phyloP scores from a whole-genome alignment of 192 early-diverging fungal genomes.

The Chytriomyces hyalinus region DNA sequence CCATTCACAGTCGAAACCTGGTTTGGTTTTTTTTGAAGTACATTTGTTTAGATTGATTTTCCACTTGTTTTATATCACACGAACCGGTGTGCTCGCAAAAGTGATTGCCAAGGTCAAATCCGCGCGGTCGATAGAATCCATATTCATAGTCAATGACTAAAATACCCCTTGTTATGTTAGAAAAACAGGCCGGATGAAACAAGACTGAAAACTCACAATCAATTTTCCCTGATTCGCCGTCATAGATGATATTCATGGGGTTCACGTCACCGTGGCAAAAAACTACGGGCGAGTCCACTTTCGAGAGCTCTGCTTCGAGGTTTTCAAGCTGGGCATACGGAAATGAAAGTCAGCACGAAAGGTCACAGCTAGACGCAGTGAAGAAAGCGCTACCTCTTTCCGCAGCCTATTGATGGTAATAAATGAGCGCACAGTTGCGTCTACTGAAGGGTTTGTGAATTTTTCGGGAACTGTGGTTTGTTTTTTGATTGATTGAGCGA shows the following conservation, averaged over 20 bases:
- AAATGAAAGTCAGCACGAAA: no score
- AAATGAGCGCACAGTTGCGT: slow-evolving; percentile 25
- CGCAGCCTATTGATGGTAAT: slow-evolving; percentile 15
- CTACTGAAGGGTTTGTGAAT: slow-evolving; percentile 19
- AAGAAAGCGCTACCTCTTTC: slow-evolving; percentile 4
- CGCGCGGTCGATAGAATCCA: slow-evolving; percentile 79
- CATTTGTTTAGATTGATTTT: no score
- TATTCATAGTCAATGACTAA: slow-evolving; percentile 91
- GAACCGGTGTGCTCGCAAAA: slow-evolving; percentile 85
- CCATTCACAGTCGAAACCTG: slow-evolving; percentile 91
- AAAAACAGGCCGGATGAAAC: background rate
- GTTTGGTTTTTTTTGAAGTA: no score
- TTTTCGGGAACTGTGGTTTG: slow-evolving; percentile 16
- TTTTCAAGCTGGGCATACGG: background rate
- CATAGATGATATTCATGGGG: slow-evolving; percentile 91
- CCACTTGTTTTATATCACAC: no score
- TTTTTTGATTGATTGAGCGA: background rate
- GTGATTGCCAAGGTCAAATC: slow-evolving; percentile 96
- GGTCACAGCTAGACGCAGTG: no score
- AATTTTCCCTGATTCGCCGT: slow-evolving; percentile 51
- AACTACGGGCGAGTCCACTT: slow-evolving; percentile 76
- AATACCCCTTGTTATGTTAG: background rate
- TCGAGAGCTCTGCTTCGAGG: slow-evolving; percentile 48
- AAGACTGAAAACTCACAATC: slow-evolving; percentile 33
- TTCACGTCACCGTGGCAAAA: slow-evolving; percentile 95